Conservation (phyloP, 1,139 yeast species). For the Saccharomyces pastorianus region DNA sequence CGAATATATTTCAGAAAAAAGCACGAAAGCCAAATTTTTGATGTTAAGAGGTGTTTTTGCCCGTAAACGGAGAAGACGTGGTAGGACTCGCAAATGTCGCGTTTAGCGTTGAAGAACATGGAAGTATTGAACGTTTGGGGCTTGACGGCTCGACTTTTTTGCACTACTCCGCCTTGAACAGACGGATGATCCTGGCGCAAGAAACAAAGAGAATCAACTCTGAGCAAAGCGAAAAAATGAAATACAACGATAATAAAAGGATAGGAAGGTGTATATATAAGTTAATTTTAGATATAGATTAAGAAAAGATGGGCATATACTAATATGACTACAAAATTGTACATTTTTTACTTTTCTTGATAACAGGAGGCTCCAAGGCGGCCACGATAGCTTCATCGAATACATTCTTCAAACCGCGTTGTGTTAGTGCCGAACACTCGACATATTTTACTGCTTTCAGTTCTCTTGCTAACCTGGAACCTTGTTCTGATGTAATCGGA, state of each 20-base stretch:
- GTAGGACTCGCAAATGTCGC: neutral
- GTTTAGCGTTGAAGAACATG: neutral
- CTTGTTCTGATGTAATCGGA: conserved; percentile 78
- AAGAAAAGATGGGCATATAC: neutral
- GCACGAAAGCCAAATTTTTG: neutral
- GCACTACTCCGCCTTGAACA: neutral
- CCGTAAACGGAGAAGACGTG: neutral
- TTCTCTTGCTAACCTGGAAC: conserved; percentile 86
- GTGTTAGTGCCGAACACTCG: conserved; percentile 95
- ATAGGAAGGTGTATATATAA: neutral
- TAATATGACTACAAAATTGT: conserved; percentile 46
- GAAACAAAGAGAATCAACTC: neutral
- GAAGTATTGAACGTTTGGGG: neutral
- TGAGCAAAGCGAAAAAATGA: neutral
- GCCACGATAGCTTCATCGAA: conserved; percentile 96
- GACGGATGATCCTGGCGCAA: neutral
- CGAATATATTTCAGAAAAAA: neutral
- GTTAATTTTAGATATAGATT: neutral
- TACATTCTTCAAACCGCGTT: conserved; percentile 87
- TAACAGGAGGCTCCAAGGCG: conserved; percentile 82
- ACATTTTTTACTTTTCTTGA: conserved; percentile 66
- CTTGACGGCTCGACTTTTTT: neutral
- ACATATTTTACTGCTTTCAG: conserved; percentile 93
- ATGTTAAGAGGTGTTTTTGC: neutral
- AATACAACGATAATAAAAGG: neutral